Conservation (phyloP, 768 basidiomycete species). For the Udeniomyces megalosporus region DNA sequence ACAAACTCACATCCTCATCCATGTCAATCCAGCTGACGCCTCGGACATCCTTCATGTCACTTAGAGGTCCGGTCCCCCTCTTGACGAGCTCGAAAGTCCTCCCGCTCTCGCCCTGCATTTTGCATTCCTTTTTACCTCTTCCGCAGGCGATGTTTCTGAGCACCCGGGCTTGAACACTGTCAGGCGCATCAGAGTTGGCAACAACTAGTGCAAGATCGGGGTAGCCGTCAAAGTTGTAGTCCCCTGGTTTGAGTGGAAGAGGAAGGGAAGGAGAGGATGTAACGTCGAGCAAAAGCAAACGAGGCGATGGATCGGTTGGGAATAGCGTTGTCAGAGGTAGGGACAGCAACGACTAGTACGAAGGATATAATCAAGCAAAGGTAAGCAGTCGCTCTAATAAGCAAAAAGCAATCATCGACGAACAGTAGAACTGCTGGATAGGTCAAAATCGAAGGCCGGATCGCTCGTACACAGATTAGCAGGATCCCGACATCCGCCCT, state of each 20-base stretch:
- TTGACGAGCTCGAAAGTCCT: constrained; percentile 46
- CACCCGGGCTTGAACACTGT: constrained; percentile 24
- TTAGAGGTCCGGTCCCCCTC: constrained; percentile 45
- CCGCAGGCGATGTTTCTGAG: constrained; percentile 27
- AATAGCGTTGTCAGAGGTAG: constrained; percentile 51
- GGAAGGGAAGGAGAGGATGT: constrained; percentile 53
- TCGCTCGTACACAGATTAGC: constrained; percentile 54
- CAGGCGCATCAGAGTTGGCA: neutral
- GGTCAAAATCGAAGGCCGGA: constrained; percentile 1
- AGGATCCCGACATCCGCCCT: constrained; percentile 11
- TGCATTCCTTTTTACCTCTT: neutral
- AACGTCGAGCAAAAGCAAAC: constrained; percentile 47
- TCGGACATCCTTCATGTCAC: constrained; percentile 57
- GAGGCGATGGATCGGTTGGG: constrained; percentile 27
- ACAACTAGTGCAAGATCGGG: constrained; percentile 62
- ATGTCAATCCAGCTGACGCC: constrained; percentile 70
- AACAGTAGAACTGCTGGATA: no score
- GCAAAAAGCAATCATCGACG: neutral
- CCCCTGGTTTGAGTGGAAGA: constrained; percentile 63
- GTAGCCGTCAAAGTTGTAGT: constrained; percentile 84
- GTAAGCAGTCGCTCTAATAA: neutral
- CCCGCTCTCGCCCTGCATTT: constrained; percentile 30
- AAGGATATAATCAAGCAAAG: no score
- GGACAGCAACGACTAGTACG: constrained; percentile 49
- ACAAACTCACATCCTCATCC: constrained; percentile 73